Percentiles rank a stretch among this genome's conserved stretches.
Evolutionary conservation across 352 stramenopile species (phyloP).

Genomic region (Globisporangium heterothallicum): DNA sequence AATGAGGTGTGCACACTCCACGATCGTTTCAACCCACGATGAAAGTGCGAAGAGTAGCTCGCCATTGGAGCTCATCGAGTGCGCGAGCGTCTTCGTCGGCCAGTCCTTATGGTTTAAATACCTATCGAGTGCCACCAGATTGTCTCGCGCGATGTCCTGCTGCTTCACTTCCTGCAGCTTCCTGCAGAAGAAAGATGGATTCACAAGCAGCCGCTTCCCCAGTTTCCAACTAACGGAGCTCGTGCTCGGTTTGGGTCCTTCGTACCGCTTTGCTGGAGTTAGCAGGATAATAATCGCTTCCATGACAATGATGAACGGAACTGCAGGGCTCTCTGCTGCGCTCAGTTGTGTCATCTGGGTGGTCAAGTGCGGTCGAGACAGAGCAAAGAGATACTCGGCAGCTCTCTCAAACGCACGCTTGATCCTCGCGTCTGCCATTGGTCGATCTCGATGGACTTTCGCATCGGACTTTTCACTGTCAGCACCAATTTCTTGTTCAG

Average conservation of each 20-base stretch:
- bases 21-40: conserved; percentile 44
- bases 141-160: conserved; percentile 38
- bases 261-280: conserved; percentile 63
- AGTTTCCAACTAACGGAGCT: conserved; percentile 72
- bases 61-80: conserved; percentile 21
- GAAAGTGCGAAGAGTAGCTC: conserved; percentile 42
- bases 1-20: conserved; percentile 35
- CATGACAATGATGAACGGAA: conserved; percentile 61
- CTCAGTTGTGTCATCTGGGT: conserved; percentile 30
- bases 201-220: conserved; percentile 41
- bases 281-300: conserved; percentile 76
- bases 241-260: conserved; percentile 32
- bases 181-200: conserved; percentile 34
- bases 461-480: background rate
- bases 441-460: background rate
- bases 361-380: conserved; percentile 11
- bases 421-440: conserved; percentile 38
- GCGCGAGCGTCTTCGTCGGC: conserved; percentile 27
- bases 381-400: conserved; percentile 21
- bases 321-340: background rate
- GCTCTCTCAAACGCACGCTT: conserved; percentile 46
- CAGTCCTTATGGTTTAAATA: conserved; percentile 55
- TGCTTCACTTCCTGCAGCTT: conserved; percentile 45
- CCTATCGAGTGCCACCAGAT: conserved; percentile 42
- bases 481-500: background rate